Base-by-base conservation (phyloP, 169 alveolate species). In the Plasmodium ovale region DNA sequence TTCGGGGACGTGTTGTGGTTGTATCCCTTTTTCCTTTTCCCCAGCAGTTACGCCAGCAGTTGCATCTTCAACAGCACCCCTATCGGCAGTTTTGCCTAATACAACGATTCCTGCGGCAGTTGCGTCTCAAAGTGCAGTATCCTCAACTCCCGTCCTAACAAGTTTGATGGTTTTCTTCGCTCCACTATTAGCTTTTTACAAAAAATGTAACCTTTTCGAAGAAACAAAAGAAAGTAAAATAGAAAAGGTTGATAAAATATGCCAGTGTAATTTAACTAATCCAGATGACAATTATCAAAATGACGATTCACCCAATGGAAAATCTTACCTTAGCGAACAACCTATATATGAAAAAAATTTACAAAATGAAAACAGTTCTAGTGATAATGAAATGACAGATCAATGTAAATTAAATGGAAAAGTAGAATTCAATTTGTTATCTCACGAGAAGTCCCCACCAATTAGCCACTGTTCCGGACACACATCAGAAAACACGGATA, bases 1-100 rank as follows among this genome's bases (percentile, higher is more conserved):
- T 70, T 79, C 89, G 33, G 89, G 89, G 25, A 79, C 89, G 2
- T 79, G 89, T 19, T 79, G 89, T 69, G 89, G 89, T 21, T 79
- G 89, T 58, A 79, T 79, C 56, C 89, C 89, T 7, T 79, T 79
- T 44, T 65, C 84, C 0, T 65, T 79, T 42, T 49, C 82, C 9
- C 74, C 89, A 4, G 82, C 72, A n/a, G 89, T 65, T 44, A 42
- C 89, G 27, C 89, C 89, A n/a, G 82, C 53, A 33, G 58, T 79
- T 33, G 82, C 89, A 19, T 65, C 89, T 16, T 49, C 89, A 21
- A 65, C 89, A 14, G 89, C 89, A 31, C 89, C 89, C 42, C 27
- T 79, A 9, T 65, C 89, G 51, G 79, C 89, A 39, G 62, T 71
- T 58, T n/a, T 79, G 12, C 89, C 89, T 0, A 79, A 65, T n/a